These are phyloP conservation scores for Paracorniculantispora psalliotae DNA, from an alignment of 2,329 filamentous ascomycete species.

Conservation along the genomic window DNA sequence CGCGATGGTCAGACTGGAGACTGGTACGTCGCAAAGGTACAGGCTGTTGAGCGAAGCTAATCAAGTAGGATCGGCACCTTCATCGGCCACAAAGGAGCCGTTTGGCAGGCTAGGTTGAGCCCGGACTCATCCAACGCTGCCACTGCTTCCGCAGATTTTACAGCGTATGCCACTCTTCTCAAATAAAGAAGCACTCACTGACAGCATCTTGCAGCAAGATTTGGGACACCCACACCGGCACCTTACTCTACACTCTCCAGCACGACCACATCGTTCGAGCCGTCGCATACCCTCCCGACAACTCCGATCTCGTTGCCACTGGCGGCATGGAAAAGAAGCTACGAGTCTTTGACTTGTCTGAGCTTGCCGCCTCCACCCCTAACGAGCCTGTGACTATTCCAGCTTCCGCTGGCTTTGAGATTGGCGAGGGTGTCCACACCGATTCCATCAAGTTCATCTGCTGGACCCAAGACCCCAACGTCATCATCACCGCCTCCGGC, in stretches of 20 bases:
- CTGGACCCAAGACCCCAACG: slow-evolving; percentile 84
- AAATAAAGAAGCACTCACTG: slow-evolving; percentile 20
- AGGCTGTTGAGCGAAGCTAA: slow-evolving; percentile 29
- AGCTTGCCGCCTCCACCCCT: slow-evolving; percentile 40
- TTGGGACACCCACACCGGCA: slow-evolving; percentile 94
- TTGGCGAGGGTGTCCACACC: slow-evolving; percentile 76
- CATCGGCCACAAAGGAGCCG: slow-evolving; percentile 94
- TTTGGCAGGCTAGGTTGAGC: slow-evolving; percentile 92
- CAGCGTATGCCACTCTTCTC: slow-evolving; percentile 56
- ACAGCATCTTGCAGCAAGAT: slow-evolving; percentile 66
- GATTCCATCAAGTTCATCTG: slow-evolving; percentile 94
- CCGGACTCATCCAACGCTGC: slow-evolving; percentile 83
- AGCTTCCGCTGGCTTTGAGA: slow-evolving; percentile 70
- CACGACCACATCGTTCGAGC: slow-evolving; percentile 95
- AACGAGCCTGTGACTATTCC: slow-evolving; percentile 44
- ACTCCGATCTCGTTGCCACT: slow-evolving; percentile 80
- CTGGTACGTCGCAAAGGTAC: slow-evolving; percentile 52
- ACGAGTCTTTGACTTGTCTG: slow-evolving; percentile 81
- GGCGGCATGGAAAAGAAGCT: slow-evolving; percentile 96
- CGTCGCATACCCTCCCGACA: slow-evolving; percentile 80
- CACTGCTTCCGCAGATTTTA: slow-evolving; percentile 94
- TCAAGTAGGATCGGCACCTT: slow-evolving; percentile 94
- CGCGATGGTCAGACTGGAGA: slow-evolving; percentile 93
- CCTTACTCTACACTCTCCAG: slow-evolving; percentile 78
- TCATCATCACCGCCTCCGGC: slow-evolving; percentile 86